These are phyloP conservation scores for Melanomma pulvis-pyrius DNA, from an alignment of 495 filamentous ascomycete genomes.

Conservation along the genomic window DNA sequence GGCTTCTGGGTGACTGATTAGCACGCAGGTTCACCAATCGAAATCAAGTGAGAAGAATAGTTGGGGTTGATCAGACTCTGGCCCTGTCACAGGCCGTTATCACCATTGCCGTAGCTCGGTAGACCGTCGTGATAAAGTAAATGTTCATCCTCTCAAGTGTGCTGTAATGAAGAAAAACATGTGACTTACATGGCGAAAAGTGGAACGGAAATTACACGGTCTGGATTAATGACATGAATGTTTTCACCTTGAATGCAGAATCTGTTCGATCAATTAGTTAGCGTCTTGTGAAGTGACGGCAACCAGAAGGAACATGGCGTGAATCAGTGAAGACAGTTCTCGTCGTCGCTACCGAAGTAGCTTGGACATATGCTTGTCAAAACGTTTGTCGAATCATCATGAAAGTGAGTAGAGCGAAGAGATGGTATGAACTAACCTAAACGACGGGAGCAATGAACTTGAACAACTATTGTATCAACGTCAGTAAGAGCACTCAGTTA, in stretches of 20 bases:
- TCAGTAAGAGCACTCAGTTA: background rate
- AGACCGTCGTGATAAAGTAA: conserved; percentile 95
- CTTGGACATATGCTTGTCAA: conserved; percentile 91
- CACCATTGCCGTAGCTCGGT: conserved; percentile 91
- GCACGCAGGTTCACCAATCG: background rate
- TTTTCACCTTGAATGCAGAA: background rate
- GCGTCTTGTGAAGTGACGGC: conserved; percentile 7
- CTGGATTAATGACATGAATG: background rate
- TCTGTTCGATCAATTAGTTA: conserved; percentile 16
- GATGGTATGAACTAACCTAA: background rate
- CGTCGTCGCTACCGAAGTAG: conserved; percentile 62
- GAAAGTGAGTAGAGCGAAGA: background rate
- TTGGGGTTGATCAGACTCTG: conserved; percentile 25
- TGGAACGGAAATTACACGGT: background rate
- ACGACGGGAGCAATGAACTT: background rate
- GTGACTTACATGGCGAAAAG: conserved; percentile 5
- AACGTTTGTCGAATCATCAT: conserved; percentile 70
- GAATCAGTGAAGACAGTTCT: conserved; percentile 50
- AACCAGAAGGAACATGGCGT: background rate
- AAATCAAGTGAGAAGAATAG: background rate
- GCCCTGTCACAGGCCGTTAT: conserved; percentile 89
- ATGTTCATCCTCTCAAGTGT: conserved; percentile 68
- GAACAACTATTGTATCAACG: background rate
- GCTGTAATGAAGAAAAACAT: background rate
- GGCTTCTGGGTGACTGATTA: background rate